Evolutionary conservation across 306 rosid genomes (phyloP).

Genomic region (Fagus sylvatica): DNA sequence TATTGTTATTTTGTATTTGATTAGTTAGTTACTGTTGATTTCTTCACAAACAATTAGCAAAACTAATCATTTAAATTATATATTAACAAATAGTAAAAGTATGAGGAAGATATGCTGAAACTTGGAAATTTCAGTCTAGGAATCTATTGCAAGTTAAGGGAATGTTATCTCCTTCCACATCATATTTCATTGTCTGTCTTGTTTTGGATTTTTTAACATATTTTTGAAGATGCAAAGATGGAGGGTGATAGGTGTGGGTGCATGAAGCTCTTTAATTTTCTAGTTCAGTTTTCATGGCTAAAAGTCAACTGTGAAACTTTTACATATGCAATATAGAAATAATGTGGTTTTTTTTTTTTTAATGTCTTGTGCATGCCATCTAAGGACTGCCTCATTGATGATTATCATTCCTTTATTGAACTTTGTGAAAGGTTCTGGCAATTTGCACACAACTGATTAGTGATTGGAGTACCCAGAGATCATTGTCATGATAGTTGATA

Average conservation of each 20-base stretch:
- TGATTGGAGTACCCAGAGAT: not conserved
- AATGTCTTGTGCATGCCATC: not conserved
- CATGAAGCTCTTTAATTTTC: not conserved
- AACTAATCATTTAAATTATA: not conserved
- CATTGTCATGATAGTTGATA: not conserved
- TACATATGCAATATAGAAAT: not conserved
- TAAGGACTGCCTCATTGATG: not conserved
- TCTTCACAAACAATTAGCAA: not conserved
- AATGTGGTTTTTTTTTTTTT: not conserved
- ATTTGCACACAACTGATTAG: not conserved
- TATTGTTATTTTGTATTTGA: not conserved
- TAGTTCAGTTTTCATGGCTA: not conserved
- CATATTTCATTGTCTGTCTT: not conserved
- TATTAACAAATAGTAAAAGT: not conserved
- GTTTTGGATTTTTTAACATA: not conserved
- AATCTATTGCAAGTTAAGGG: not conserved
- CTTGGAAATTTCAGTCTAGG: not conserved
- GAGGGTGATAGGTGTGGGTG: not conserved
- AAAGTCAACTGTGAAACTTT: not conserved
- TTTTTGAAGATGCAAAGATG: not conserved
- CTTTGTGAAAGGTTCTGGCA: slow-evolving; percentile 2
- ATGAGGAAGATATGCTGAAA: not conserved
- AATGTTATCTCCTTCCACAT: not conserved
- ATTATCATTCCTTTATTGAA: not conserved
- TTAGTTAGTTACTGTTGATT: not conserved